phyloP scores from a whole-genome alignment of 352 stramenopile genomes.

The Pythium chondricola region DNA sequence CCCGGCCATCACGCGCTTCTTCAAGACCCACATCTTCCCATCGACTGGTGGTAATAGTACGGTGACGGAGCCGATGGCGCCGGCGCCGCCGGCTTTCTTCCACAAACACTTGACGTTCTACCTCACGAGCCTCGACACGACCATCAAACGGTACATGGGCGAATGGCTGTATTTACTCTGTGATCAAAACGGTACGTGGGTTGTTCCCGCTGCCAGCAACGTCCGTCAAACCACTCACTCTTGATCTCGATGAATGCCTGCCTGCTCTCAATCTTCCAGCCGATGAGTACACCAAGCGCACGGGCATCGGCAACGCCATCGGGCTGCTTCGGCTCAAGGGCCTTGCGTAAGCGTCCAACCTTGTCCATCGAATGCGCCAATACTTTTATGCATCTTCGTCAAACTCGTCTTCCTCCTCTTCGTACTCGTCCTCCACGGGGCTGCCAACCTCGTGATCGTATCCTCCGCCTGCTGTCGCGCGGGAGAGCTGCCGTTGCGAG shows the following conservation, averaged over 20 bases:
- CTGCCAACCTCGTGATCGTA: constrained; percentile 15
- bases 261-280: constrained; percentile 23
- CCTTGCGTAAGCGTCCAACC: constrained; percentile 25
- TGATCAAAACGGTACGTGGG: constrained; percentile 59
- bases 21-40: constrained; percentile 36
- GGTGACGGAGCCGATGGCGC: background rate
- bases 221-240: too few relatives aligned
- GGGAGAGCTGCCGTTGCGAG: constrained; percentile 60
- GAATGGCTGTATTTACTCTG: constrained; percentile 74
- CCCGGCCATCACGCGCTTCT: constrained; percentile 25
- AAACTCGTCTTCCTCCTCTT: constrained; percentile 12
- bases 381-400: constrained; percentile 16
- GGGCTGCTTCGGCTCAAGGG: constrained; percentile 64
- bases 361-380: too few relatives aligned
- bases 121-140: constrained; percentile 63
- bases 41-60: background rate
- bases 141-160: constrained; percentile 57
- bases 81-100: constrained; percentile 25
- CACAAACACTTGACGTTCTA: constrained; percentile 66
- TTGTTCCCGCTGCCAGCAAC: too few relatives aligned
- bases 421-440: constrained; percentile 13
- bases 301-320: constrained; percentile 67
- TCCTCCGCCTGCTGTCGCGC: constrained; percentile 19
- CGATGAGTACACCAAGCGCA: constrained; percentile 66
- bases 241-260: too few relatives aligned